Evolutionary conservation across 139 green algal genomes (phyloP), one percentile per base, ranked within the genome.

Genomic region (Astrephomene gubernaculifera): DNA sequence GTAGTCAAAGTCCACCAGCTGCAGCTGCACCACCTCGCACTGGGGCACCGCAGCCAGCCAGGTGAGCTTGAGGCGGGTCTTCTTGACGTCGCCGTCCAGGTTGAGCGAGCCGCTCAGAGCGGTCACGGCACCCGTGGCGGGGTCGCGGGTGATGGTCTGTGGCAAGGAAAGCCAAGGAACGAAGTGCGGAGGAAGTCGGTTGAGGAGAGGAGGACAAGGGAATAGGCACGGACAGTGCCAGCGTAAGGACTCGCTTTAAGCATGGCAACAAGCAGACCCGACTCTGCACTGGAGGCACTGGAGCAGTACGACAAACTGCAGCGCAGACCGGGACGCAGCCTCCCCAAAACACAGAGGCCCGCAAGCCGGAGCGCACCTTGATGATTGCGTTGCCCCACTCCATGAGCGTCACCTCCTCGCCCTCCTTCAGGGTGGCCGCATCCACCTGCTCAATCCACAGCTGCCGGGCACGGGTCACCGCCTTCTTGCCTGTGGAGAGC

Each of bases 361-460:
- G n/a, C n/a, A n/a, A n/a, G n/a, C n/a, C n/a, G n/a, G n/a, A n/a
- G 19, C 87, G 35, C 70, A 89, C 85, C 76, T 90, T 86, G 49
- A 99, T 89, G 65, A 99, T 92, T 60, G 90, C 93, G 74, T 99
- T 99, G 81, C 98, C 98, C 98, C 98, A 99, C 80, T 97, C 95
- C 98, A 99, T 99, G 33, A 99, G 93, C 44, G 98, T 99, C 44
- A 99, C 93, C 89, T 96, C 93, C 85, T 99, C 96, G 3, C 93
- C 95, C 69, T 98, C 94, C 5, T 63, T 80, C 0, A 99, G 14
- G 35, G 89, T 82, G 43, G 83, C 52, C 22, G 95, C 97, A 89
- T 99, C 97, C 3, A 71, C 91, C 33, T 96, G 87, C 76, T 99
- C 98, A 5, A 99, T 85, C 92, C 90, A 95, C 7, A 98, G 79